These are phyloP conservation scores for Corynascus novoguineensis DNA, from an alignment of 495 filamentous ascomycete species.

Conservation along the genomic window DNA sequence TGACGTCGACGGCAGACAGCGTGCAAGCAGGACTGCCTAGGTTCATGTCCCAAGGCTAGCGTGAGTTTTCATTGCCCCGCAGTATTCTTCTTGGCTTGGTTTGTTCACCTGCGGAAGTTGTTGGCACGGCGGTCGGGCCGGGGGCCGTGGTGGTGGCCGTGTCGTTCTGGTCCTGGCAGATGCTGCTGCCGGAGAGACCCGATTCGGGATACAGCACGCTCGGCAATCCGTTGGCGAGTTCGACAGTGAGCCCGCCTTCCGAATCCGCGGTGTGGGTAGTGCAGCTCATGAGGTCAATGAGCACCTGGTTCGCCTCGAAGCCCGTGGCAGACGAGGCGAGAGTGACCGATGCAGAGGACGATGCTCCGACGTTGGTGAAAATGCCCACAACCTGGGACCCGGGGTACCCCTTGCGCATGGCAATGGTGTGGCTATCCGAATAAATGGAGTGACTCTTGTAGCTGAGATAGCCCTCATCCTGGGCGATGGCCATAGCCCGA, in stretches of 20 bases:
- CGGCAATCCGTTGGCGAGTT: slow-evolving; percentile 47
- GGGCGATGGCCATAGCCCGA: slow-evolving; percentile 49
- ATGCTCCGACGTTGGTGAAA: slow-evolving; percentile 54
- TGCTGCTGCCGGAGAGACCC: slow-evolving; percentile 33
- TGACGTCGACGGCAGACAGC: slow-evolving; percentile 46
- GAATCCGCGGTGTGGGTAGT: slow-evolving; percentile 37
- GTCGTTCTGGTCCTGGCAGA: slow-evolving; percentile 35
- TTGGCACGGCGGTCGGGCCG: neutral
- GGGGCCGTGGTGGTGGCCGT: too few relatives aligned
- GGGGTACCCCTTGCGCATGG: slow-evolving; percentile 58
- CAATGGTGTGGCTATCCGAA: slow-evolving; percentile 51
- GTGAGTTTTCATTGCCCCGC: neutral
- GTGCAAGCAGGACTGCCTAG: slow-evolving; percentile 31
- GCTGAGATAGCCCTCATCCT: slow-evolving; percentile 43
- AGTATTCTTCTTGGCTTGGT: neutral
- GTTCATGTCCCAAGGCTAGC: neutral
- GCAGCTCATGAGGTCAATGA: slow-evolving; percentile 51
- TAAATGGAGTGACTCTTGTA: slow-evolving; percentile 54
- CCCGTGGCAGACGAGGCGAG: slow-evolving; percentile 38
- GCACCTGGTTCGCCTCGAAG: slow-evolving; percentile 33
- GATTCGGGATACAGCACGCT: slow-evolving; percentile 43
- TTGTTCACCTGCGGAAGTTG: slow-evolving; percentile 7
- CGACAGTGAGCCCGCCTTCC: slow-evolving; percentile 41
- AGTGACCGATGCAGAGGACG: slow-evolving; percentile 42
- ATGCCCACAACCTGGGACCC: slow-evolving; percentile 54